Percentiles rank a stretch among this genome's conserved stretches.
Evolutionary conservation across 2,329 filamentous ascomycete species (phyloP).

Genomic region (Calonectria hawksworthii): DNA sequence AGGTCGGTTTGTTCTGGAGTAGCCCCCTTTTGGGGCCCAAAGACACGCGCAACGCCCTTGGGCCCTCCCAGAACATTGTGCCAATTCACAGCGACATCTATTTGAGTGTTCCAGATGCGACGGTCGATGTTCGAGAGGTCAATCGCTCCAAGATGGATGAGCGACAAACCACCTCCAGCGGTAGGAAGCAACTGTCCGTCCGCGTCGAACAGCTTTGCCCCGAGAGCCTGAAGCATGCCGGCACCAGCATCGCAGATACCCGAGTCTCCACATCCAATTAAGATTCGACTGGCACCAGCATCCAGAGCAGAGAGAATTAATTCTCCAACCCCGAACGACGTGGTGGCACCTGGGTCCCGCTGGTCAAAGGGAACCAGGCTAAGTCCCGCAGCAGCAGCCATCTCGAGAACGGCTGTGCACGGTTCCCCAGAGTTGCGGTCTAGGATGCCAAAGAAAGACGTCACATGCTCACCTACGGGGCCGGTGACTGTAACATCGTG

Average conservation of each 20-base stretch:
- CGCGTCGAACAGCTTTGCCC: conserved; percentile 57
- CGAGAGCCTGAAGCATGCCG: conserved; percentile 68
- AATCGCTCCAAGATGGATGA: conserved; percentile 54
- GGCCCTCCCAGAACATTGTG: conserved; percentile 65
- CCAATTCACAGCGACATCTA: conserved; percentile 67
- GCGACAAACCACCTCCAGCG: conserved; percentile 57
- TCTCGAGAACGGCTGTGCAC: conserved; percentile 63
- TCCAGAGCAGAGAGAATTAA: conserved; percentile 62
- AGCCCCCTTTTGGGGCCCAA: conserved; percentile 66
- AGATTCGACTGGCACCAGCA: conserved; percentile 59
- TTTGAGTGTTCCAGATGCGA: conserved; percentile 44
- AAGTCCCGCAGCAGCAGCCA: conserved; percentile 66
- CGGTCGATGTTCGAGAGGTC: conserved; percentile 55
- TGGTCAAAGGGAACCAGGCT: conserved; percentile 60
- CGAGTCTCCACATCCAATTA: conserved; percentile 68
- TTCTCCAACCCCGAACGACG: conserved; percentile 66
- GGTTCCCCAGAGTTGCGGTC: conserved; percentile 37
- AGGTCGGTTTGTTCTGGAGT: conserved; percentile 56
- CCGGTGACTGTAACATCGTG: conserved; percentile 56
- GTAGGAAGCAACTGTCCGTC: conserved; percentile 53
- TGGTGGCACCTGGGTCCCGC: conserved; percentile 63
- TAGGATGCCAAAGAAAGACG: conserved; percentile 63
- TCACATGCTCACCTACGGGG: conserved; percentile 56
- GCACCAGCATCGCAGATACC: conserved; percentile 67
- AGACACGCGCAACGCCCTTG: conserved; percentile 63